Base-by-base conservation (phyloP, 768 basidiomycete genomes). In the Mycena indigotica region DNA sequence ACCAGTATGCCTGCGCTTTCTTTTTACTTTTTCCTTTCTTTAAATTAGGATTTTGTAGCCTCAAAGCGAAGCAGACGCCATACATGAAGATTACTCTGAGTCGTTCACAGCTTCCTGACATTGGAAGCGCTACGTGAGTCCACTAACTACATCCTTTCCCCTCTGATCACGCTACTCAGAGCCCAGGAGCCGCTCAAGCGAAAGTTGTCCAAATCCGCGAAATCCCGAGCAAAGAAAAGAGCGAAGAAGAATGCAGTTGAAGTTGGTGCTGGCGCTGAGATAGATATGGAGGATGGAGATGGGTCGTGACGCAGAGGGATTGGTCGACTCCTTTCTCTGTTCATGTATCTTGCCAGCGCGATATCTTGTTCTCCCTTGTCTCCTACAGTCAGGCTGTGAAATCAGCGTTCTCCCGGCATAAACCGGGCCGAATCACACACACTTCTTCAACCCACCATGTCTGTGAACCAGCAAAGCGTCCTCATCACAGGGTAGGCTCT, bases 31-130 rank as follows among this genome's bases (percentile, higher is more conserved):
- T 50, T 19, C 10, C 41, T 62, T 6, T 17, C 38, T 16, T n/a
- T 48, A 48, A 44, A 49, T 44, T 28, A 49, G 57, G 28, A 41
- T 52, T 44, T 13, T 30, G 5, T 56, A 90, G 88, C 62, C 67
- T 80, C 19, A 80, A 81, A 58, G 78, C 77, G 62, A 80, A 77
- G 5, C 81, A 81, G 61, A 83, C 80, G 2, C 84, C 89, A 1
- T 89, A 81, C 55, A 88, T 93, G 85, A 84, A 80, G 58, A 73
- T 92, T 56, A 91, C 86, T 0, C 72, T 93, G 0, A 84, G 83
- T 15, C 72, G 74, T 24, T 63, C 64, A 51, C 74, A 81, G 53
- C 68, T 84, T 0, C 74, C 77, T 5, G 70, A 75, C 17, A 65
- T 79, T 21, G 65, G 70, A 8, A 77, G 76, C 23, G 82, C 84